These are phyloP conservation scores for Pythium scleroteichum DNA, from an alignment of 352 stramenopile genomes.

Conservation along the genomic window DNA sequence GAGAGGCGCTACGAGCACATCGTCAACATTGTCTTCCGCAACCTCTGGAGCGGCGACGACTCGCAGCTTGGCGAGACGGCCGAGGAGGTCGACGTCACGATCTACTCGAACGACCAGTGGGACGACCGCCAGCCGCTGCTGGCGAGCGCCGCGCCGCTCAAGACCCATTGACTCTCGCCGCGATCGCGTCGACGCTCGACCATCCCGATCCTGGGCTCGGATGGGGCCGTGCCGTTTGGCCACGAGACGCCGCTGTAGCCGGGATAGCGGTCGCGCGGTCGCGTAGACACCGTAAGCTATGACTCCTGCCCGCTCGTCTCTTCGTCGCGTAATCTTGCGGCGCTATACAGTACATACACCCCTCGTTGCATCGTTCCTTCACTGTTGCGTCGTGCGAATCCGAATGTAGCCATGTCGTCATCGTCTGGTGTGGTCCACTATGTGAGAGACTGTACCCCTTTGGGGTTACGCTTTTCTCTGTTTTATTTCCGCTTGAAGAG, in stretches of 20 bases:
- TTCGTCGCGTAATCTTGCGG: conserved; percentile 10
- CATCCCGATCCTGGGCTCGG: conserved; percentile 23
- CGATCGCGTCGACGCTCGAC: conserved; percentile 13
- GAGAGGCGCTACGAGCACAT: conserved; percentile 71
- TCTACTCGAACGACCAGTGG: conserved; percentile 76
- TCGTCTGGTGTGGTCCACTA: background rate
- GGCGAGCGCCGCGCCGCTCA: background rate
- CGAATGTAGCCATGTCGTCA: background rate
- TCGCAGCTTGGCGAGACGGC: conserved; percentile 74
- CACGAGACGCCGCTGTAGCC: background rate
- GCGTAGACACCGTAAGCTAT: conserved; percentile 7
- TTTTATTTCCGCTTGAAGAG: background rate
- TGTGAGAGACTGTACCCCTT: background rate
- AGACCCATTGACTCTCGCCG: conserved; percentile 20
- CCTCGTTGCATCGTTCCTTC: background rate
- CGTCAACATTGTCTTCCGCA: conserved; percentile 77
- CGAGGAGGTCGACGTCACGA: conserved; percentile 69
- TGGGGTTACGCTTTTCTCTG: conserved; percentile 6
- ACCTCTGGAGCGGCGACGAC: conserved; percentile 60
- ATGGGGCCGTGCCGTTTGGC: background rate
- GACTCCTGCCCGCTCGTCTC: background rate
- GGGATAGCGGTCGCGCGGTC: background rate
- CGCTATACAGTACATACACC: background rate
- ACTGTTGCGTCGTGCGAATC: too few species aligned
- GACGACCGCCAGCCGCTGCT: conserved; percentile 37